Evolutionary conservation across 352 stramenopile genomes (phyloP), one percentile per base, ranked within the genome.

Genomic region (Pythium phragmitis): DNA sequence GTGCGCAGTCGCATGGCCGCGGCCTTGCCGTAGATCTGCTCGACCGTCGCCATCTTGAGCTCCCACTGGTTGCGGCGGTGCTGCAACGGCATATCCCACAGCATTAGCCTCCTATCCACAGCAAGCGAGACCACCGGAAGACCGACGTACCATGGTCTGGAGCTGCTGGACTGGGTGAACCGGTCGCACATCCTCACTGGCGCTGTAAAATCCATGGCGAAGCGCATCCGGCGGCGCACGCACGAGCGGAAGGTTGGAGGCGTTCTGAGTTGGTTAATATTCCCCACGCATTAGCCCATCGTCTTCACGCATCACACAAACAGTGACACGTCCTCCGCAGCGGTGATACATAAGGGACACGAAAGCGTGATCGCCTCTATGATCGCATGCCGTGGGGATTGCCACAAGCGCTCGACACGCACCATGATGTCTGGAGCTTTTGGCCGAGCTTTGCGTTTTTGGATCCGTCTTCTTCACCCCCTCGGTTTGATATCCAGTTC

Each of bases 11-110:
- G 87, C 87, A 95, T 95, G 60, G 87, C 80, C 21, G 87, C 87
- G n/a, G 78, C 87, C 73, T 93, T 95, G 67, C 87, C 87, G 72
- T 95, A 95, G 43, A 95, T 77, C 70, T 95, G 87, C 75, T 95
- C 87, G 8, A 95, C 87, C 57, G 84, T 92, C 55, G 82, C 75
- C 87, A 95, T 95, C 75, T 95, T 95, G 51, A 90, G 70, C 71
- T 95, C 85, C 81, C 84, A 95, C 69, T 91, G 85, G 53, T 76
- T 84, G 52, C 76, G 72, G 42, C 80, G 87, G 69, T 91, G 73
- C 81, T 93, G 60, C 19, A 51, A 14, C 5, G 5, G 51, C 19
- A 26, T 23, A 11, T 3, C 33, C 2, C 23, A 60, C 2, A 51
- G 8, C 12, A 8, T 33, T 2, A 59, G 49, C 26, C 55, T 17